Evolutionary conservation across 441 rosid species (phyloP).

Genomic region (Brassica hybrid): DNA sequence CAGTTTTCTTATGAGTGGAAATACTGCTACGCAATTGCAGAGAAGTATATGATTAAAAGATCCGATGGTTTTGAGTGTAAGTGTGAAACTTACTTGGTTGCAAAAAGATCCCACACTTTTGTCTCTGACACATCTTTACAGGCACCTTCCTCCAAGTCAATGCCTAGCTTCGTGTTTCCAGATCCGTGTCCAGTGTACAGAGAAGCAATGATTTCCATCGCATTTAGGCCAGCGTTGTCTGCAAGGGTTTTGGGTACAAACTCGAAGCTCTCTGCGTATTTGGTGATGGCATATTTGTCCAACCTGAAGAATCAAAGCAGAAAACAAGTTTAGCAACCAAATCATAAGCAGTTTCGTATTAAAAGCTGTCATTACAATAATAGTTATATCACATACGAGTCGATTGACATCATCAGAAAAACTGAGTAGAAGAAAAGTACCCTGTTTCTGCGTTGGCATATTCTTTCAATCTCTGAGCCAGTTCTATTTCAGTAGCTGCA

Average conservation of each 20-base stretch:
- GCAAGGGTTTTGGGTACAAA: constrained; percentile 96
- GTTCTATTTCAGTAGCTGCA: too few relatives aligned
- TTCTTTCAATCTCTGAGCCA: constrained; percentile 52
- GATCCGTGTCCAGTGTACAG: constrained; percentile 93
- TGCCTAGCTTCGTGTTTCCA: constrained; percentile 88
- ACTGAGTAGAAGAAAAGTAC: constrained; percentile 44
- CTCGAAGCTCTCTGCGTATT: constrained; percentile 97
- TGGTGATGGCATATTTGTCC: constrained; percentile 97
- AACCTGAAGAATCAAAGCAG: constrained; percentile 50
- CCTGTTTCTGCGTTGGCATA: constrained; percentile 95
- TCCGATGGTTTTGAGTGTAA: neutral
- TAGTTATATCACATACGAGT: neutral
- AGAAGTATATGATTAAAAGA: neutral
- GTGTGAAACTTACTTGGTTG: constrained; percentile 71
- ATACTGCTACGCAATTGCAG: neutral
- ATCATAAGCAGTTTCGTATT: neutral
- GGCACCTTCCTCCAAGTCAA: constrained; percentile 85
- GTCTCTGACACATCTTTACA: constrained; percentile 76
- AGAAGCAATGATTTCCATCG: constrained; percentile 96
- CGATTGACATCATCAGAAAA: constrained; percentile 3
- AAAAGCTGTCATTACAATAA: neutral
- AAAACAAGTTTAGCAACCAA: constrained; percentile 8
- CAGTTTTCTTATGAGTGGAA: neutral
- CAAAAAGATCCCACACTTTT: constrained; percentile 90
- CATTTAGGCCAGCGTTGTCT: constrained; percentile 97